A percentile compares a stretch with the other conserved stretches of the same genome.
These are phyloP conservation scores for Monascus ruber DNA, from an alignment of 2,329 filamentous ascomycete genomes.

Conservation along the genomic window DNA sequence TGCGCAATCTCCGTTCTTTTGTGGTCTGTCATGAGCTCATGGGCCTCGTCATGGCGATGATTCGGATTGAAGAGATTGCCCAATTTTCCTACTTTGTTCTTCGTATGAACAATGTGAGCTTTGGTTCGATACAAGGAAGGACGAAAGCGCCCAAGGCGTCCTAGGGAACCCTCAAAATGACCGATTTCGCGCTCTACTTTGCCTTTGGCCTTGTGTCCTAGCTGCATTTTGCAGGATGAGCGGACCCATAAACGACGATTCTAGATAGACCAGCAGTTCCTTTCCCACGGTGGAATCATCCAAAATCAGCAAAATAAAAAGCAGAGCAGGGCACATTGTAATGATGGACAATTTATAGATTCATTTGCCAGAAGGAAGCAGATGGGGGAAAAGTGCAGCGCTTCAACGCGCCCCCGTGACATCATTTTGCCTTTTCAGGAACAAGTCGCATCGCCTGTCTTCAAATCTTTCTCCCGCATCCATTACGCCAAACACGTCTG, in stretches of 20 bases:
- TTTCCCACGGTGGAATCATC: too few relatives aligned
- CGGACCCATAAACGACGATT: background rate
- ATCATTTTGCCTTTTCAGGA: too few relatives aligned
- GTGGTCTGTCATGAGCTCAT: slow-evolving; percentile 71
- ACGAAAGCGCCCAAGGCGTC: slow-evolving; percentile 11
- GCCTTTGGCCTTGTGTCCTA: slow-evolving; percentile 11
- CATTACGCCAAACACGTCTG: too few relatives aligned
- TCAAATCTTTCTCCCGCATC: too few relatives aligned
- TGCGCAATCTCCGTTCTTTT: slow-evolving; percentile 65
- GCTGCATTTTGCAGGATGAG: background rate
- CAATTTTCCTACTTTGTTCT: slow-evolving; percentile 54
- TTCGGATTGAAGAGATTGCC: slow-evolving; percentile 66
- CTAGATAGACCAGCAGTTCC: too few relatives aligned
- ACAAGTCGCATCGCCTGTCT: too few relatives aligned
- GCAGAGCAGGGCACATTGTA: too few relatives aligned
- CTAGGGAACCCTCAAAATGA: slow-evolving; percentile 12
- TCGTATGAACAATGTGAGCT: slow-evolving; percentile 46
- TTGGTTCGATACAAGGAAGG: slow-evolving; percentile 31
- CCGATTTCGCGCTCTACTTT: slow-evolving; percentile 11
- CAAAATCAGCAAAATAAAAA: too few relatives aligned
- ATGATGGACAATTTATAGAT: too few relatives aligned
- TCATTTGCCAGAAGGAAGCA: too few relatives aligned
- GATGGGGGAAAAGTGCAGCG: too few relatives aligned
- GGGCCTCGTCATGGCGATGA: slow-evolving; percentile 86
- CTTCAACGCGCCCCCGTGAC: too few relatives aligned